A percentile compares a stretch with the other conserved stretches of the same genome.
phyloP scores from a whole-genome alignment of 345 rosid genomes.

The Crucihimalaya himalaica region DNA sequence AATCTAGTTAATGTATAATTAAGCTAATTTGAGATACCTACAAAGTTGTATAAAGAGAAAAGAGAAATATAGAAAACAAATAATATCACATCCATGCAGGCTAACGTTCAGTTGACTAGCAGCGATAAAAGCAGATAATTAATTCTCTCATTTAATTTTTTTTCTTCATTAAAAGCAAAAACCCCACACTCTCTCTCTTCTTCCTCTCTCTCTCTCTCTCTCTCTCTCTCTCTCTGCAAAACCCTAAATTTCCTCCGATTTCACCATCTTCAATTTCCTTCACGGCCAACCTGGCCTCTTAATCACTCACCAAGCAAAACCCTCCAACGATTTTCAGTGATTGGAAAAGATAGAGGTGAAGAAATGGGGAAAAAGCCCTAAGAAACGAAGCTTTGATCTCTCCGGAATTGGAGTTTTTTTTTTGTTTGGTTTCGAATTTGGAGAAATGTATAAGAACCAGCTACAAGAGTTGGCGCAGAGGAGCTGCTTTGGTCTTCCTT shows the following conservation, averaged over 20 bases:
- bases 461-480: constrained; percentile 99
- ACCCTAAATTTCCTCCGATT: constrained; percentile 44
- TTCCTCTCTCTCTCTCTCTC: not conserved
- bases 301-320: constrained; percentile 4
- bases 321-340: constrained; percentile 15
- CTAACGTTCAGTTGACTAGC: constrained; percentile 75
- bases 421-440: not conserved
- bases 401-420: constrained; percentile 19
- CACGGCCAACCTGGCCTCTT: constrained; percentile 30
- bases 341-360: not conserved
- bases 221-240: constrained; percentile 33
- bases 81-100: constrained; percentile 64
- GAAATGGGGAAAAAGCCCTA: constrained; percentile 3
- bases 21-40: not conserved
- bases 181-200: constrained; percentile 27
- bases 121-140: constrained; percentile 43
- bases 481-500: constrained; percentile 97
- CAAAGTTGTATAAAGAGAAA: not conserved
- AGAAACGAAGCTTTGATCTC: constrained; percentile 29
- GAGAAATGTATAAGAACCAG: constrained; percentile 96
- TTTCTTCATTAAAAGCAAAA: constrained; percentile 33
- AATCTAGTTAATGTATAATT: too few relatives aligned
- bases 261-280: constrained; percentile 31
- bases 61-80: not conserved
- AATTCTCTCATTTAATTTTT: constrained; percentile 37